phyloP scores from a whole-genome alignment of 768 basidiomycete genomes.

The Exsudoporus frostii region DNA sequence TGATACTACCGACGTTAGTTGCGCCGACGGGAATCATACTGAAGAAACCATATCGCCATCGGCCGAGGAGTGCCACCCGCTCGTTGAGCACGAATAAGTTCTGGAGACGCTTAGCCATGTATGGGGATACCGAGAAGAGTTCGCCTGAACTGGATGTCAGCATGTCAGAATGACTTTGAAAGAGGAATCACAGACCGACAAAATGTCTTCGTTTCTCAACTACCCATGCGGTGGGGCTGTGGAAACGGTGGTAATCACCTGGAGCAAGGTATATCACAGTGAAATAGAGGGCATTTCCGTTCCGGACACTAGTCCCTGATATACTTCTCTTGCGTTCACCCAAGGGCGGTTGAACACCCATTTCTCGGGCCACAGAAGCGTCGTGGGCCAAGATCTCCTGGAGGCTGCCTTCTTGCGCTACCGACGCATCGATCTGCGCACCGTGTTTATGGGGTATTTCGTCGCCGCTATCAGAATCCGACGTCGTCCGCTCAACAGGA shows the following conservation, averaged over 20 bases:
- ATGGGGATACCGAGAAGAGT: constrained; percentile 94
- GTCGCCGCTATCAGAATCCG: constrained; percentile 24
- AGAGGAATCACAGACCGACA: constrained; percentile 54
- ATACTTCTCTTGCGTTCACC: constrained; percentile 33
- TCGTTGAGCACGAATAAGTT: constrained; percentile 98
- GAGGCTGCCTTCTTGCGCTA: constrained; percentile 50
- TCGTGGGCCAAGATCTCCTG: constrained; percentile 64
- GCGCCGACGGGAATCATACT: constrained; percentile 97
- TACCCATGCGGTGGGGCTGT: constrained; percentile 94
- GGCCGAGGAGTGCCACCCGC: constrained; percentile 89
- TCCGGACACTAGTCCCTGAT: constrained; percentile 51
- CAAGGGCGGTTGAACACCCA: constrained; percentile 53
- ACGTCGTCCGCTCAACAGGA: constrained; percentile 19
- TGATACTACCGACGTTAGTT: constrained; percentile 96
- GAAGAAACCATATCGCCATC: constrained; percentile 96
- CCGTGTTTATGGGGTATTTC: constrained; percentile 55
- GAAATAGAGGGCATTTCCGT: constrained; percentile 87
- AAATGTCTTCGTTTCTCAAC: constrained; percentile 96
- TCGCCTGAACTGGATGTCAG: constrained; percentile 53
- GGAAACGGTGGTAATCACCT: constrained; percentile 98
- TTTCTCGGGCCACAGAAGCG: constrained; percentile 65
- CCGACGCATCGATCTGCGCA: constrained; percentile 70
- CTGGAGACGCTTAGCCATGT: constrained; percentile 86
- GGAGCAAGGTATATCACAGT: constrained; percentile 97
- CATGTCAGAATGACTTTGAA: background rate